Evolutionary conservation across 2,329 filamentous ascomycete genomes (phyloP).

Genomic region (Fusarium protoensiforme): DNA sequence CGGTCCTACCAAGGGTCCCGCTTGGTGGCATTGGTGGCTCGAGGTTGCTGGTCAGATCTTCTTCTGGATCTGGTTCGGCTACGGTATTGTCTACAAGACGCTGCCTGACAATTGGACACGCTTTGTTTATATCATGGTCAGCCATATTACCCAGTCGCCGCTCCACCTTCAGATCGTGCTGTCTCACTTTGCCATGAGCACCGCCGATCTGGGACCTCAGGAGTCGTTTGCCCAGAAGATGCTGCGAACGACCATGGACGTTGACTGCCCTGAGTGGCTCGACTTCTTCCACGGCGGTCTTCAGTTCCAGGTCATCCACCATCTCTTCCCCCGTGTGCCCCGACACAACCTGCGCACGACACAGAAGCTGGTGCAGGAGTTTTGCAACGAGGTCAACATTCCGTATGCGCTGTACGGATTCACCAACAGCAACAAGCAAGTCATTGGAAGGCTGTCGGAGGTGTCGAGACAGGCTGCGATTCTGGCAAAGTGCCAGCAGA

Average conservation of each 20-base stretch:
- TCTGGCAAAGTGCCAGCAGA: slow-evolving; percentile 77
- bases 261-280: slow-evolving; percentile 88
- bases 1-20: slow-evolving; percentile 78
- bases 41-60: slow-evolving; percentile 80
- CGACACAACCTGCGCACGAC: slow-evolving; percentile 83
- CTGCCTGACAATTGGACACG: slow-evolving; percentile 77
- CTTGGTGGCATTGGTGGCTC: slow-evolving; percentile 86
- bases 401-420: slow-evolving; percentile 90
- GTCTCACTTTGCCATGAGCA: slow-evolving; percentile 95
- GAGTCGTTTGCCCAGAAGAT: slow-evolving; percentile 93
- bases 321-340: slow-evolving; percentile 85
- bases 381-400: slow-evolving; percentile 84
- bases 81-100: slow-evolving; percentile 78
- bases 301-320: slow-evolving; percentile 91
- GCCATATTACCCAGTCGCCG: slow-evolving; percentile 83
- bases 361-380: slow-evolving; percentile 81
- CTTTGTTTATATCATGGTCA: slow-evolving; percentile 80
- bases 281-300: slow-evolving; percentile 91
- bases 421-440: slow-evolving; percentile 82
- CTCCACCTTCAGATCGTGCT: slow-evolving; percentile 91
- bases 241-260: slow-evolving; percentile 93
- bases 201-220: slow-evolving; percentile 81
- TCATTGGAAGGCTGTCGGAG: slow-evolving; percentile 80
- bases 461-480: slow-evolving; percentile 84
- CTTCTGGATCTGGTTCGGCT: slow-evolving; percentile 91